These are phyloP conservation scores for Xylaria flabelliformis DNA, from an alignment of 495 filamentous ascomycete species.

Conservation along the genomic window DNA sequence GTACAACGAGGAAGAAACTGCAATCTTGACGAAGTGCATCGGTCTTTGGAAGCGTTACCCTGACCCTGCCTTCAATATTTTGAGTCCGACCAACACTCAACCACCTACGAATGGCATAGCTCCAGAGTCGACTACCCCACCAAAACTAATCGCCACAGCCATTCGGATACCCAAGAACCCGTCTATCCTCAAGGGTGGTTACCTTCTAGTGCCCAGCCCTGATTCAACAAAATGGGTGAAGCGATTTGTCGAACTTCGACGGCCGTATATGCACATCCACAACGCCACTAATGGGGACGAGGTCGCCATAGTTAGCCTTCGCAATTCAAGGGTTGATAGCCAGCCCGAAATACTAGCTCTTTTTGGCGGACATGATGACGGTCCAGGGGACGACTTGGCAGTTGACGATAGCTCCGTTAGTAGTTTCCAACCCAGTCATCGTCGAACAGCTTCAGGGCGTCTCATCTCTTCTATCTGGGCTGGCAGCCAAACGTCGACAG, in stretches of 20 bases:
- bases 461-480: constrained; percentile 44
- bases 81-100: constrained; percentile 75
- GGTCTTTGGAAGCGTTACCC: constrained; percentile 79
- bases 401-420: constrained; percentile 26
- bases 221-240: constrained; percentile 83
- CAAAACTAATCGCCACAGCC: constrained; percentile 70
- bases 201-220: constrained; percentile 77
- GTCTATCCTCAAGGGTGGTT: constrained; percentile 78
- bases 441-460: constrained; percentile 38
- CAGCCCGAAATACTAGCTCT: constrained; percentile 84
- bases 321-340: constrained; percentile 84
- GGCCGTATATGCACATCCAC: constrained; percentile 91
- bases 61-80: constrained; percentile 73
- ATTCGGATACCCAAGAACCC: constrained; percentile 75
- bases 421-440: constrained; percentile 41
- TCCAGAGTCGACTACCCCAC: constrained; percentile 41
- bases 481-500: constrained; percentile 34
- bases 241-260: constrained; percentile 89
- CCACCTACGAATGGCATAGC: constrained; percentile 73
- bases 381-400: constrained; percentile 29
- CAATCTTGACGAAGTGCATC: constrained; percentile 73
- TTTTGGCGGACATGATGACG: constrained; percentile 57
- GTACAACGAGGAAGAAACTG: constrained; percentile 59
- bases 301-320: constrained; percentile 83
- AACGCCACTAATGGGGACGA: constrained; percentile 85